Conservation (phyloP, 208 protist genomes). For the Leishmania braziliensis region DNA sequence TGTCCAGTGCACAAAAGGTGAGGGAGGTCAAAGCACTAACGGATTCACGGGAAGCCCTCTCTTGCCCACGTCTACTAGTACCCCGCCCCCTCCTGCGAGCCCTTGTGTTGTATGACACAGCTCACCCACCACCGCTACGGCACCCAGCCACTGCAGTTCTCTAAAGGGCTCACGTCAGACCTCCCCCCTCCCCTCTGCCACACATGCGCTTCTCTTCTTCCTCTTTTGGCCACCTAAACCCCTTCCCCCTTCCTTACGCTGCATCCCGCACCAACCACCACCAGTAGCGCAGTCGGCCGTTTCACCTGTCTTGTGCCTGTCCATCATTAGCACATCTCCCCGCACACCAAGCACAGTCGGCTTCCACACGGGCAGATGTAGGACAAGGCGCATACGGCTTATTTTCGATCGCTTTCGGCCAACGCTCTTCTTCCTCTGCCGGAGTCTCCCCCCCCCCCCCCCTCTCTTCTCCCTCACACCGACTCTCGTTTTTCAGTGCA, state of each 20-base stretch:
- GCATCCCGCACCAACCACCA: not conserved
- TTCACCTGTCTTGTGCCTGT: not conserved
- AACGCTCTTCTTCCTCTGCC: not conserved
- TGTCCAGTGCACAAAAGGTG: not conserved
- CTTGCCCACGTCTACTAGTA: not conserved
- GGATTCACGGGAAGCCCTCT: not conserved
- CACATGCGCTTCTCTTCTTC: not conserved
- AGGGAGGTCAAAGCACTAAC: not conserved
- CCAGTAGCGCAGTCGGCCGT: not conserved
- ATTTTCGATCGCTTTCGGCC: not conserved
- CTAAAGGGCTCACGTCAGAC: not conserved
- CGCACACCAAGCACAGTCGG: not conserved
- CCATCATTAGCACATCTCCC: not conserved
- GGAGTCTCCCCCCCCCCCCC: not conserved
- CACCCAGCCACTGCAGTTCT: not conserved
- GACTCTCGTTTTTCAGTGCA: not conserved
- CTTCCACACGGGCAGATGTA: not conserved
- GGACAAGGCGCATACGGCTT: not conserved
- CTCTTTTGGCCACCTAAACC: not conserved
- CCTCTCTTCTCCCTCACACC: not conserved
- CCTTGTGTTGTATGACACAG: not conserved
- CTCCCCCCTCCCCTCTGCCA: not conserved
- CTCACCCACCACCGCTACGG: not conserved
- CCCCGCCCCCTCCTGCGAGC: not conserved
- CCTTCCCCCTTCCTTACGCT: not conserved